These are phyloP conservation scores for Tricholoma sp. DNA, from an alignment of 768 basidiomycete species.

Conservation along the genomic window DNA sequence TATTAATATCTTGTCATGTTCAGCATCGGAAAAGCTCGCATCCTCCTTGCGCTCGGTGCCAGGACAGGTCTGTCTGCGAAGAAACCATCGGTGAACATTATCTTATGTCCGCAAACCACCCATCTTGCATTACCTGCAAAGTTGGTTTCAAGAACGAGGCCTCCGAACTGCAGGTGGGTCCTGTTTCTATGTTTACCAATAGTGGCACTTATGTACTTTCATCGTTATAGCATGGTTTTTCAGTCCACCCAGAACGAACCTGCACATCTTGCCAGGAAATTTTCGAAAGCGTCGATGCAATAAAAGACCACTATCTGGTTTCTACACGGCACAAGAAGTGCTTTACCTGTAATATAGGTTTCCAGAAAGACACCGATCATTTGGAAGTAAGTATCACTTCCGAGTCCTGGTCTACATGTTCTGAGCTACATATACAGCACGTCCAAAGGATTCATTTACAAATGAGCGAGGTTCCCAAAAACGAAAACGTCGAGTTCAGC, in stretches of 20 bases:
- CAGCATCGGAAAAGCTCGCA: slow-evolving; percentile 30
- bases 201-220: too few relatives aligned
- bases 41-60: slow-evolving; percentile 21
- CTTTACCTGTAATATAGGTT: background rate
- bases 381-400: slow-evolving; percentile 26
- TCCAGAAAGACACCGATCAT: slow-evolving; percentile 15
- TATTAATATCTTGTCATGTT: background rate
- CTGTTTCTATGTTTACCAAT: background rate
- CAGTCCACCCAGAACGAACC: background rate
- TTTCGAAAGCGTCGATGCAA: background rate
- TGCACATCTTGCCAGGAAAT: background rate
- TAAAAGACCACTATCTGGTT: background rate
- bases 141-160: background rate
- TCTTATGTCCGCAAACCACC: slow-evolving; percentile 28
- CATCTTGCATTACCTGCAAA: background rate
- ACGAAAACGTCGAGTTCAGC: background rate
- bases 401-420: background rate
- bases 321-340: slow-evolving; percentile 1
- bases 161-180: background rate
- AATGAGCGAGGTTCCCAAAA: background rate
- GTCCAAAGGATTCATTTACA: background rate
- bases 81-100: slow-evolving; percentile 35
- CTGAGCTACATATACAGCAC: background rate
- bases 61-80: slow-evolving; percentile 23
- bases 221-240: background rate